Conservation (phyloP, 108 stramenopile species). For the Pinguiococcus pyrenoidosus region DNA sequence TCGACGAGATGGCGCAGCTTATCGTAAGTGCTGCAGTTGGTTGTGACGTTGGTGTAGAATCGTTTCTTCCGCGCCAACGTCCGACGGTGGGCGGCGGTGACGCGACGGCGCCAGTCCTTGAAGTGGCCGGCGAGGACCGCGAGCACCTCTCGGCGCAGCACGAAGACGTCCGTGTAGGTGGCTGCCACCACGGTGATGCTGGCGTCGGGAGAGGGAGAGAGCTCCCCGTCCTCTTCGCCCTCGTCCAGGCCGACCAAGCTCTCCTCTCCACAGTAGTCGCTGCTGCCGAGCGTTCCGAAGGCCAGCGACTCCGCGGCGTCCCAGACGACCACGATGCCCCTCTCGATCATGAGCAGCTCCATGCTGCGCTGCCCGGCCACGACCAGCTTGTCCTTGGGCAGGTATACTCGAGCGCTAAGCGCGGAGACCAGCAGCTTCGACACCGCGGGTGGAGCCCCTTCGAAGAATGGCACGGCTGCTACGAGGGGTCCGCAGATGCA, state of each 20-base stretch:
- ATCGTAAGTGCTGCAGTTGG: slow-evolving; percentile 15
- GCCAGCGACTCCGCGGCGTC: slow-evolving; percentile 2
- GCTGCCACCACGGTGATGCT: slow-evolving; percentile 29
- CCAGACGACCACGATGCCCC: slow-evolving; percentile 23
- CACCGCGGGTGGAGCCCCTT: slow-evolving; percentile 18
- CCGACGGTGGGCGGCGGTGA: background rate
- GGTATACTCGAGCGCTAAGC: slow-evolving; percentile 30
- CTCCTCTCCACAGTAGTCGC: slow-evolving; percentile 45
- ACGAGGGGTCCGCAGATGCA: slow-evolving; percentile 25
- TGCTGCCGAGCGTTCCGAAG: slow-evolving; percentile 17
- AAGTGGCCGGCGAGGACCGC: slow-evolving; percentile 13
- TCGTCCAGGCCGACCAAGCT: slow-evolving; percentile 24
- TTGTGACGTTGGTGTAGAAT: slow-evolving; percentile 11
- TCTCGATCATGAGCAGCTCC: slow-evolving; percentile 38
- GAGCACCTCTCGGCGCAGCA: slow-evolving; percentile 31
- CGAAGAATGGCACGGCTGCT: slow-evolving; percentile 31
- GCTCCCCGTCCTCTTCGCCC: too few species aligned
- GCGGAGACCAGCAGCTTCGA: slow-evolving; percentile 20
- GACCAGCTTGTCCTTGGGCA: slow-evolving; percentile 32
- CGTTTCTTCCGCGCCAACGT: slow-evolving; percentile 2
- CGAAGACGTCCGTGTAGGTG: slow-evolving; percentile 40
- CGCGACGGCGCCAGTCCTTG: background rate
- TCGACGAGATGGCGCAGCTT: slow-evolving; percentile 8
- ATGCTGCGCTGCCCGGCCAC: slow-evolving; percentile 24
- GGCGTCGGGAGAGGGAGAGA: too few species aligned